These are phyloP conservation scores for Rhodotorula graminis DNA, from an alignment of 768 basidiomycete species.

Conservation along the genomic window DNA sequence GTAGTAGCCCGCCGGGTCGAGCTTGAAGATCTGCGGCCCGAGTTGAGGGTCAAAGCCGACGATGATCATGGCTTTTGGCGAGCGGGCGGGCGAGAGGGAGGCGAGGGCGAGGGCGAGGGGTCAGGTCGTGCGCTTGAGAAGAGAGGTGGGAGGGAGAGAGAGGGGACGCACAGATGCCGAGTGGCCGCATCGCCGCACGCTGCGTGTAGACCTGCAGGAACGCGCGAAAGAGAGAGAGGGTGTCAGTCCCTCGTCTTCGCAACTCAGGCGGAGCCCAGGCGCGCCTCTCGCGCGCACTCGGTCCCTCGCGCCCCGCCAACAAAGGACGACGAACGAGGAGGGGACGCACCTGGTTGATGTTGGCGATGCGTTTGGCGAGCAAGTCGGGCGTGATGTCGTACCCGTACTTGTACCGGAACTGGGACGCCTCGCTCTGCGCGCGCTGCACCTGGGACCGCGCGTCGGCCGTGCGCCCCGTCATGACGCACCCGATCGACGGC, in stretches of 20 bases:
- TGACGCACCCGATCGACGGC: conserved; percentile 91
- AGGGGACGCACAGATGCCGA: conserved; percentile 74
- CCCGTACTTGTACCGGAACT: conserved; percentile 92
- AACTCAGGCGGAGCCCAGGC: too few species aligned
- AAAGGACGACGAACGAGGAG: too few species aligned
- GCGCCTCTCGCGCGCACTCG: too few species aligned
- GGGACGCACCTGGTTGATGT: conserved; percentile 71
- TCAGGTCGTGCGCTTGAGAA: conserved; percentile 18
- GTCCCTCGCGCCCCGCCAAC: too few species aligned
- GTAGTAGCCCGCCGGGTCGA: conserved; percentile 97
- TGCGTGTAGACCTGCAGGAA: conserved; percentile 74
- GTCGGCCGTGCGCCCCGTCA: conserved; percentile 98
- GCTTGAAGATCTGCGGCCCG: conserved; percentile 96
- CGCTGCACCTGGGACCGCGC: conserved; percentile 81
- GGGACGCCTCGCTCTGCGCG: conserved; percentile 80
- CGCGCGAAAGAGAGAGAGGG: not conserved
- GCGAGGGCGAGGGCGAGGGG: not conserved
- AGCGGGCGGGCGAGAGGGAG: conserved; percentile 6
- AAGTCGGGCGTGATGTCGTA: conserved; percentile 97
- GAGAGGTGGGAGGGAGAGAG: not conserved
- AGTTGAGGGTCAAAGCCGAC: conserved; percentile 85
- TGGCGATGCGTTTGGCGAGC: conserved; percentile 87
- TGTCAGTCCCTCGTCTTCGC: too few species aligned
- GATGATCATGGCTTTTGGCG: conserved; percentile 97
- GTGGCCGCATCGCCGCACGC: conserved; percentile 89